Percentiles rank a stretch among this genome's conserved stretches.
These are phyloP conservation scores for Zymoseptoria pseudotritici DNA, from an alignment of 2,329 filamentous ascomycete genomes.

Conservation along the genomic window DNA sequence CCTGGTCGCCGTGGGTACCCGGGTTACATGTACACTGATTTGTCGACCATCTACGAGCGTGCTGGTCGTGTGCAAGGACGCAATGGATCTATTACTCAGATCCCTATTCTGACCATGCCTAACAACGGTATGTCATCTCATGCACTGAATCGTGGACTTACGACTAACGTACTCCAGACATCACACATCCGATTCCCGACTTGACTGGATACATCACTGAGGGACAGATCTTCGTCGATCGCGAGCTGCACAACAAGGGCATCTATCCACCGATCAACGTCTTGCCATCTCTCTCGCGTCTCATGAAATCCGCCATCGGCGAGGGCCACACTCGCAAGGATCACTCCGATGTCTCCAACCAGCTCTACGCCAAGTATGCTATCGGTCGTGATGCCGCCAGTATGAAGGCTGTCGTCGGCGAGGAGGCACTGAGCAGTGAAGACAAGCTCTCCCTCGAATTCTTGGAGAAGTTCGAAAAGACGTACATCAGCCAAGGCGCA, in stretches of 20 bases:
- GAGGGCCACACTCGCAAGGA: constrained; percentile 95
- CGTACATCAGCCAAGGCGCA: constrained; percentile 83
- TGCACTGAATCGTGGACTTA: neutral
- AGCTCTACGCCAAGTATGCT: constrained; percentile 98
- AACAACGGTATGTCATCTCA: constrained; percentile 63
- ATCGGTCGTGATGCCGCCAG: constrained; percentile 96
- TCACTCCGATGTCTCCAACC: constrained; percentile 97
- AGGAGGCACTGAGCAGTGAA: constrained; percentile 89
- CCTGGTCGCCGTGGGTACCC: constrained; percentile 98
- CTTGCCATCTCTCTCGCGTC: constrained; percentile 89
- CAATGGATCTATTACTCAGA: constrained; percentile 98
- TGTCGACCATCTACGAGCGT: constrained; percentile 99
- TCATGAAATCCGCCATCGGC: constrained; percentile 99
- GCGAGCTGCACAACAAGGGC: constrained; percentile 88
- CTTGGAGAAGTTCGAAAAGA: constrained; percentile 94
- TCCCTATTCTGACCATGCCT: constrained; percentile 98
- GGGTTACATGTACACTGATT: constrained; percentile 99
- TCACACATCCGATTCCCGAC: constrained; percentile 97
- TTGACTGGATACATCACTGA: constrained; percentile 98
- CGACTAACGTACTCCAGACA: constrained; percentile 50
- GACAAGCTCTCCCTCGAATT: constrained; percentile 98
- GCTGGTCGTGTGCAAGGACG: constrained; percentile 94
- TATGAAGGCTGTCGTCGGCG: constrained; percentile 99
- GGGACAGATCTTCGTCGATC: constrained; percentile 96
- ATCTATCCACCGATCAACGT: constrained; percentile 99